Evolutionary conservation across 129 eudicot genomes (phyloP).

Genomic region (Tagetes erecta): DNA sequence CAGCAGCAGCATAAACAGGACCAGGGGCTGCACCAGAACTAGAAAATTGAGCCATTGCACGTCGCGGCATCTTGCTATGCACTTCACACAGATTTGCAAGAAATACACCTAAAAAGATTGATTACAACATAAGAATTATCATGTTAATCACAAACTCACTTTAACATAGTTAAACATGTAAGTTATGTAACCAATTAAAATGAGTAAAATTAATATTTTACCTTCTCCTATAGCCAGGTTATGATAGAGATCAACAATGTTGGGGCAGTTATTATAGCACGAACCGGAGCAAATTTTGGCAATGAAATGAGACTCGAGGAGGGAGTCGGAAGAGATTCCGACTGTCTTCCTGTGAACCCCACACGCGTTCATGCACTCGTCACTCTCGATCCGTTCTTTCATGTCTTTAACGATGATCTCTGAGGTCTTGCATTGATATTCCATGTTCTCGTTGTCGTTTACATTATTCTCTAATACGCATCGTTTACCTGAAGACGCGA

Average conservation of each 20-base stretch:
- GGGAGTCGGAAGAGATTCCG: conserved; percentile 67
- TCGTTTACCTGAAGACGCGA: conserved; percentile 61
- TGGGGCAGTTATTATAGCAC: conserved; percentile 59
- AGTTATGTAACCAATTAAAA: background rate
- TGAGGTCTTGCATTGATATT: conserved; percentile 61
- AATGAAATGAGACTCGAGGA: conserved; percentile 43
- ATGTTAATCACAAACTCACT: background rate
- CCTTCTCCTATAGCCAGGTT: conserved; percentile 69
- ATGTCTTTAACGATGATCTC: conserved; percentile 41
- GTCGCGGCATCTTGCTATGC: conserved; percentile 38
- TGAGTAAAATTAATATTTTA: background rate
- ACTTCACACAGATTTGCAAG: conserved; percentile 43
- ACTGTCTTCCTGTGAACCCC: conserved; percentile 52
- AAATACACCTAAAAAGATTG: conserved; percentile 35
- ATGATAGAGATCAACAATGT: conserved; percentile 60
- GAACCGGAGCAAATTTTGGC: conserved; percentile 48
- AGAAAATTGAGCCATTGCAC: conserved; percentile 37
- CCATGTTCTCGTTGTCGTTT: conserved; percentile 20
- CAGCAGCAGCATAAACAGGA: conserved; percentile 20
- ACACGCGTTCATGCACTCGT: conserved; percentile 52
- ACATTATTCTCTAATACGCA: conserved; percentile 51
- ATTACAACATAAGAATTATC: background rate
- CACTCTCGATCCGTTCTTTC: conserved; percentile 54
- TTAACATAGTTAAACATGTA: background rate
- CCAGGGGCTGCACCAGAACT: conserved; percentile 37